Percentiles rank a stretch among this genome's conserved stretches.
phyloP scores from a whole-genome alignment of 805 yeast genomes.

The Ascoidea rubescens region DNA sequence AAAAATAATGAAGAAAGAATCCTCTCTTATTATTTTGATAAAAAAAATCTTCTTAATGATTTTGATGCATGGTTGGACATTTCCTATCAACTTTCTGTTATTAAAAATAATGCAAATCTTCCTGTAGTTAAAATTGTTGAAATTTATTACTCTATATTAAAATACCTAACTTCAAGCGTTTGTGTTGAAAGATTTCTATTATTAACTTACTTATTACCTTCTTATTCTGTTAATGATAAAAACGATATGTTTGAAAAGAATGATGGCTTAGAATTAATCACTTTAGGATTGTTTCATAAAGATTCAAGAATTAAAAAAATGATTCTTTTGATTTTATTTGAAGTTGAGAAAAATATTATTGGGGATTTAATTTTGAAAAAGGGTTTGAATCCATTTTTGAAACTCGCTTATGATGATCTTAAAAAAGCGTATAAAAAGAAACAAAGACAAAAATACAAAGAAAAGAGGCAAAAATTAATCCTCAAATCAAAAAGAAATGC shows the following conservation, averaged over 20 bases:
- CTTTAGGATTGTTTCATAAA: conserved; percentile 26
- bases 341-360: conserved; percentile 1
- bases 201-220: conserved; percentile 13
- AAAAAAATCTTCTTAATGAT: background rate
- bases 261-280: conserved; percentile 27
- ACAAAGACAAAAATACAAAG: background rate
- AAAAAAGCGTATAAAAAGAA: background rate
- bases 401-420: background rate
- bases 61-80: background rate
- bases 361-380: conserved; percentile 2
- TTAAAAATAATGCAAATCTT: background rate
- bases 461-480: background rate
- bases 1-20: background rate
- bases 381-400: background rate
- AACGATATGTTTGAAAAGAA: conserved; percentile 23
- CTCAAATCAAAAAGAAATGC: too few relatives aligned
- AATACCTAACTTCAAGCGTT: background rate
- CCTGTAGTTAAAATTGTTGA: background rate
- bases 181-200: conserved; percentile 15
- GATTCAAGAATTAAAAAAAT: conserved; percentile 15
- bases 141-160: background rate
- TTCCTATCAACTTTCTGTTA: background rate
- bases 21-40: background rate
- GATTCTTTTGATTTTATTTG: background rate
- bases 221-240: conserved; percentile 19